Evolutionary conservation across 306 rosid species (phyloP).

Genomic region (Begonia masoniana): DNA sequence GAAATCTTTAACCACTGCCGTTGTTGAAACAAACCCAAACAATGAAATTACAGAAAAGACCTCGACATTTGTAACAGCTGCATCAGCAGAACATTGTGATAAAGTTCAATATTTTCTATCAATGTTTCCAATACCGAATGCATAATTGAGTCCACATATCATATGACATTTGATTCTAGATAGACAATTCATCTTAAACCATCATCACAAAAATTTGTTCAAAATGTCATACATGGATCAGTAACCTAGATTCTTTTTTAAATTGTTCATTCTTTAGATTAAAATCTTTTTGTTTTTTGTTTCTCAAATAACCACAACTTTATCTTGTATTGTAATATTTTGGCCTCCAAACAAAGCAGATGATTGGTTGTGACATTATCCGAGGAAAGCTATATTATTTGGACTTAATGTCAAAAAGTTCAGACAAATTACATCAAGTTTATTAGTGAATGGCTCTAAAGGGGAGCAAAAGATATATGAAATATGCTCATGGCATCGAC

Average conservation of each 20-base stretch:
- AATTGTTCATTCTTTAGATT: background rate
- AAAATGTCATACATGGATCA: too few relatives aligned
- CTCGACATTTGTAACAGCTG: background rate
- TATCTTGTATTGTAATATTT: slow-evolving; percentile 5
- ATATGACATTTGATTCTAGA: background rate
- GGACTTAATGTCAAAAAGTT: slow-evolving; percentile 1
- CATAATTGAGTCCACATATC: background rate
- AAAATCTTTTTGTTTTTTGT: background rate
- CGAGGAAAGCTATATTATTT: background rate
- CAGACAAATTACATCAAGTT: background rate
- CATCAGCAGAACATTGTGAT: background rate
- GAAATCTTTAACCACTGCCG: too few relatives aligned
- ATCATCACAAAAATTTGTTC: slow-evolving; percentile 1
- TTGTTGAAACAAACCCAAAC: too few relatives aligned
- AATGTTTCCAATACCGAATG: background rate
- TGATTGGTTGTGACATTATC: background rate
- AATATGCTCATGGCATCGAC: background rate
- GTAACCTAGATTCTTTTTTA: background rate
- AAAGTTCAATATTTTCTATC: background rate
- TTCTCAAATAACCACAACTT: slow-evolving; percentile 5
- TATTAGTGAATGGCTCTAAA: slow-evolving; percentile 1
- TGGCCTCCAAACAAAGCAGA: background rate
- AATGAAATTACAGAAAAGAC: background rate
- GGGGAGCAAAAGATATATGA: background rate
- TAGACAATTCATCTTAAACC: background rate